Evolutionary conservation across 257 asterid genomes (phyloP).

Genomic region (Nicotiana sylvestris): DNA sequence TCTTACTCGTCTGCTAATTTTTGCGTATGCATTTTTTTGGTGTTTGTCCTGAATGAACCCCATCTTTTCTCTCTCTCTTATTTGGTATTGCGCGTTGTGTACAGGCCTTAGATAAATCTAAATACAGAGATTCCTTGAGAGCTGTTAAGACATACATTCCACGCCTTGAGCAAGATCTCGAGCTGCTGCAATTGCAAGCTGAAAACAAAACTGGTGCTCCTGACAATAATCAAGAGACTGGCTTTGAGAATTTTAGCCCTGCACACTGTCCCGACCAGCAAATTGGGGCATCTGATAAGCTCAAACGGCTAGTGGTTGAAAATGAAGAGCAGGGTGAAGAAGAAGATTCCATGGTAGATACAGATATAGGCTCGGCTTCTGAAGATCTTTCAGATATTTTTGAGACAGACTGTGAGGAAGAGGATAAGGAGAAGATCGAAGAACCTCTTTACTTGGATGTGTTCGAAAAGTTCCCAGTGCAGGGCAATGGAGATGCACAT

Average conservation of each 20-base stretch:
- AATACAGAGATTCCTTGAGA: slow-evolving; percentile 78
- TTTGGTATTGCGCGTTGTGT: slow-evolving; percentile 13
- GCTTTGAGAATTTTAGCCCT: slow-evolving; percentile 24
- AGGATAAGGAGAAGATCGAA: slow-evolving; percentile 38
- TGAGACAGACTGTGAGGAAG: slow-evolving; percentile 66
- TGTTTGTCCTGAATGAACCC: not conserved
- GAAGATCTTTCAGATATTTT: slow-evolving; percentile 85
- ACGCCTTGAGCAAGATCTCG: slow-evolving; percentile 80
- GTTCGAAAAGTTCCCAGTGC: slow-evolving; percentile 61
- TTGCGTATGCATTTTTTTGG: not conserved
- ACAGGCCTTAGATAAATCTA: slow-evolving; percentile 96
- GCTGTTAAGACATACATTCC: slow-evolving; percentile 77
- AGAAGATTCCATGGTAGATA: slow-evolving; percentile 30
- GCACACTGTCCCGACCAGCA: slow-evolving; percentile 22
- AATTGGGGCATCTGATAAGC: slow-evolving; percentile 51
- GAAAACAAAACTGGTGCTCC: slow-evolving; percentile 27
- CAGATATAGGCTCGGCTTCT: slow-evolving; percentile 55
- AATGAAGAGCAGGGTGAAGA: slow-evolving; percentile 32
- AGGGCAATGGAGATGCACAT: slow-evolving; percentile 33
- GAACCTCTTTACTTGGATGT: slow-evolving; percentile 61
- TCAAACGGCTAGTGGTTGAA: slow-evolving; percentile 52
- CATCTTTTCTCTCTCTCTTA: not conserved
- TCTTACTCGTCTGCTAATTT: not conserved
- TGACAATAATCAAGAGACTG: slow-evolving; percentile 26
- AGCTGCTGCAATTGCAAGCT: slow-evolving; percentile 67